Evolutionary conservation across 805 yeast genomes (phyloP).

Genomic region (Yarrowia deformans): DNA sequence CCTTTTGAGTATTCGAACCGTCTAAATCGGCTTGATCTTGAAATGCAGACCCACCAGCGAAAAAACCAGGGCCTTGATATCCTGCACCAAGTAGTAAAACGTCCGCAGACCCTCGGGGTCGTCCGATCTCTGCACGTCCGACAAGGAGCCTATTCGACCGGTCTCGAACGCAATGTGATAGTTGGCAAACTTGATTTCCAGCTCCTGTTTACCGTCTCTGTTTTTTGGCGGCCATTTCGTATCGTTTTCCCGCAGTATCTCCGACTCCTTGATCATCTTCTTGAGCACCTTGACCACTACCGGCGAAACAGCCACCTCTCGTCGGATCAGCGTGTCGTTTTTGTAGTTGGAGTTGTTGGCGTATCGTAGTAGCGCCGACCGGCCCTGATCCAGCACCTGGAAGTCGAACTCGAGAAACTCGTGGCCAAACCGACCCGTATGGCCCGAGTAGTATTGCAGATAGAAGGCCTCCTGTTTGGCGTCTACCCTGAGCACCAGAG

Average conservation of each 20-base stretch:
- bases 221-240: slow-evolving; percentile 54
- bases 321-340: slow-evolving; percentile 54
- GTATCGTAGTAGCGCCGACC: slow-evolving; percentile 51
- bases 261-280: slow-evolving; percentile 52
- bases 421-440: slow-evolving; percentile 56
- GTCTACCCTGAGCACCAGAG: slow-evolving; percentile 30
- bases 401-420: slow-evolving; percentile 56
- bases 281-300: slow-evolving; percentile 52
- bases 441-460: slow-evolving; percentile 56
- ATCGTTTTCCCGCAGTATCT: slow-evolving; percentile 54
- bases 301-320: slow-evolving; percentile 52
- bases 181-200: slow-evolving; percentile 53
- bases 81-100: slow-evolving; percentile 56
- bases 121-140: slow-evolving; percentile 53
- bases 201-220: slow-evolving; percentile 55
- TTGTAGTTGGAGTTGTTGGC: slow-evolving; percentile 59
- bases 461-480: slow-evolving; percentile 49
- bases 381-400: slow-evolving; percentile 48
- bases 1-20: neutral
- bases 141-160: slow-evolving; percentile 53
- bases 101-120: slow-evolving; percentile 57
- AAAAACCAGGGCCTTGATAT: slow-evolving; percentile 55
- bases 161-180: slow-evolving; percentile 52
- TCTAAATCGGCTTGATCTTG: slow-evolving; percentile 49
- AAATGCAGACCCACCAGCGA: slow-evolving; percentile 55